phyloP scores from a whole-genome alignment of 306 rosid genomes.

The Senna tora region DNA sequence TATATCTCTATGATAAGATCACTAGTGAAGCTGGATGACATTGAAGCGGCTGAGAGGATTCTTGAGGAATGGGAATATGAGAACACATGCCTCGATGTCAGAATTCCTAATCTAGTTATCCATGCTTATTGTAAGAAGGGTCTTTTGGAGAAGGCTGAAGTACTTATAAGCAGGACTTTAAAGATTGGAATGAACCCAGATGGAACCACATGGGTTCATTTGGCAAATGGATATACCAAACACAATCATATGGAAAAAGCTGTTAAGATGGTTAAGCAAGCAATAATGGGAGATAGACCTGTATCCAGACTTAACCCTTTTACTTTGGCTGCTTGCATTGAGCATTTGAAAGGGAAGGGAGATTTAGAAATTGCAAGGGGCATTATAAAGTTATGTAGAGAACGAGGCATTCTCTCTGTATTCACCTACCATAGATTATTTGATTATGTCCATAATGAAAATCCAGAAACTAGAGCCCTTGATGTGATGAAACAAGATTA shows the following conservation, averaged over 20 bases:
- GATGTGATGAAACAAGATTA: constrained; percentile 20
- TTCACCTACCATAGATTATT: constrained; percentile 24
- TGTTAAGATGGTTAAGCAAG: constrained; percentile 49
- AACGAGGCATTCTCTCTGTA: constrained; percentile 18
- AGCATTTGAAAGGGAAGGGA: constrained; percentile 54
- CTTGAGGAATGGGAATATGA: constrained; percentile 58
- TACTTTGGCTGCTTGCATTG: constrained; percentile 47
- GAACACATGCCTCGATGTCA: constrained; percentile 38
- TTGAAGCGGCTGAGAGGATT: constrained; percentile 55
- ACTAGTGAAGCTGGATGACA: constrained; percentile 57
- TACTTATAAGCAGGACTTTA: constrained; percentile 37
- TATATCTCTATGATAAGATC: constrained; percentile 51
- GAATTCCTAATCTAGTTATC: constrained; percentile 48
- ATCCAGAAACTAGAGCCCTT: constrained; percentile 21
- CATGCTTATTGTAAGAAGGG: constrained; percentile 55
- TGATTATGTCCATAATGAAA: constrained; percentile 32
- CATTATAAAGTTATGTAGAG: constrained; percentile 35
- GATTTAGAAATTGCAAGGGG: constrained; percentile 45
- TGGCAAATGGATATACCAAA: constrained; percentile 46
- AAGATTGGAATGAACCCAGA: constrained; percentile 44
- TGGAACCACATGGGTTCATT: constrained; percentile 43
- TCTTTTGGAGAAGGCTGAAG: constrained; percentile 51
- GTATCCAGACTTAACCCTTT: constrained; percentile 35
- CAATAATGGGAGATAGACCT: constrained; percentile 38
- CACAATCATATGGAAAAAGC: constrained; percentile 48